These are phyloP conservation scores for Hordeum pubiflorum DNA, from an alignment of 202 grass and related monocot species.

Conservation along the genomic window DNA sequence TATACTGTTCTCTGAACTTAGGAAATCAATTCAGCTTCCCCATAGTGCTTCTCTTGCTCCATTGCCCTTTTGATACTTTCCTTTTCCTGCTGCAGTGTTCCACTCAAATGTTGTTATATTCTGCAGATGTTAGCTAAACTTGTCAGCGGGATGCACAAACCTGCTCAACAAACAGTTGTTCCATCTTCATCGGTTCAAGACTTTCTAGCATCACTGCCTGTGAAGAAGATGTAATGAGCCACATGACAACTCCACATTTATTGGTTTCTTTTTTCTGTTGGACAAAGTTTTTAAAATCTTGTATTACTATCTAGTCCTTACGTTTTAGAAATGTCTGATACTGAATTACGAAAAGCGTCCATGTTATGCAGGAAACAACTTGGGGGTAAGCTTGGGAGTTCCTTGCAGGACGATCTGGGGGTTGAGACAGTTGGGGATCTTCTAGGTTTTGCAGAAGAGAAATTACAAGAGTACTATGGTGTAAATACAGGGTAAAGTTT, in stretches of 20 bases:
- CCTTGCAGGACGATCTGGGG: slow-evolving; percentile 77
- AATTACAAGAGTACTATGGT: slow-evolving; percentile 75
- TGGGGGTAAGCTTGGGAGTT: slow-evolving; percentile 90
- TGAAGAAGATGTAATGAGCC: slow-evolving; percentile 87
- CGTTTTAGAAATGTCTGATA: neutral
- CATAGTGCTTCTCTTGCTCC: neutral
- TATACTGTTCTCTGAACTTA: neutral
- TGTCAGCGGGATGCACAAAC: slow-evolving; percentile 89
- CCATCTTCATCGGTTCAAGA: slow-evolving; percentile 68
- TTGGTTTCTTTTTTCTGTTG: neutral
- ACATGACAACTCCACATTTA: neutral
- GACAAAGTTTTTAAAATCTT: neutral
- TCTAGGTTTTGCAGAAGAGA: slow-evolving; percentile 60
- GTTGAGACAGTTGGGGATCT: slow-evolving; percentile 75
- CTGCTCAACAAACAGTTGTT: slow-evolving; percentile 94
- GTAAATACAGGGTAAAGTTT: slow-evolving; percentile 72
- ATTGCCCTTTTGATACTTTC: slow-evolving; percentile 8
- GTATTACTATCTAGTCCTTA: neutral
- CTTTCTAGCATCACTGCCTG: slow-evolving; percentile 66
- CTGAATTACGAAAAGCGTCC: slow-evolving; percentile 22
- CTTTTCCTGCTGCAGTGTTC: slow-evolving; percentile 15
- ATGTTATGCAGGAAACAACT: slow-evolving; percentile 77
- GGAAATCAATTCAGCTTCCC: neutral
- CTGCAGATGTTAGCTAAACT: slow-evolving; percentile 94
- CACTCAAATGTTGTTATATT: slow-evolving; percentile 22